Base-by-base conservation (phyloP, 345 rosid genomes). In the Syzygium aromaticum region DNA sequence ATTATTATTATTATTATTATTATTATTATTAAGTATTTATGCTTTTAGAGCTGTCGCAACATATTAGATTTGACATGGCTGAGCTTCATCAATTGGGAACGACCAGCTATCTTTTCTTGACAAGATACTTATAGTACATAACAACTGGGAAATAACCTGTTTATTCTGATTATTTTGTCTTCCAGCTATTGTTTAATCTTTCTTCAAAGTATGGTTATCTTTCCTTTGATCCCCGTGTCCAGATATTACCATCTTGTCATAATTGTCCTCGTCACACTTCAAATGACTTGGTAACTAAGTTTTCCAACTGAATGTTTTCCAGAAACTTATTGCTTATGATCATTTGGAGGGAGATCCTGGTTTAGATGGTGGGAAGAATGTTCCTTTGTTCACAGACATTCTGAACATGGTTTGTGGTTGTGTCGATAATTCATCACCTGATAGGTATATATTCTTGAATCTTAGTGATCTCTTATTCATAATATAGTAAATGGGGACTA, bases 291-390 rank as follows among this genome's bases (percentile, higher is more conserved):
- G 89, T 87, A 77, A 40, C 86, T 90, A 51, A 25, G 87, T 54
- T 90, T 59, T 87, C 88, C 84, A 56, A 88, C 88, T 89, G 87
- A 46, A 85, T 83, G 77, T 80, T 89, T 59, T 84, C 38, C 97
- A 98, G 99, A 98, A 95, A 95, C 96, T 96, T 85, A 96, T 98
- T 89, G 98, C 99, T 49, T 98, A 98, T 82, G 95, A 98, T 90
- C 99, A 98, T 89, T 89, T 96, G 86, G 99, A 97, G 94, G 99
- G 98, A 86, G 99, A 96, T 95, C 99, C 98, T 78, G 99, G 99
- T 80, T 91, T 96, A 87, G 98, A 94, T 88, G 96, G 96, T 54
- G 99, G 99, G 57, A 95, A 94, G 92, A 95, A 95, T 88, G 93
- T 90, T 77, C 94, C 95, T 59, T 90, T 95, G 87, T 98, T 98